Evolutionary conservation across 768 basidiomycete genomes (phyloP).

Genomic region (Boletus subcaerulescens): DNA sequence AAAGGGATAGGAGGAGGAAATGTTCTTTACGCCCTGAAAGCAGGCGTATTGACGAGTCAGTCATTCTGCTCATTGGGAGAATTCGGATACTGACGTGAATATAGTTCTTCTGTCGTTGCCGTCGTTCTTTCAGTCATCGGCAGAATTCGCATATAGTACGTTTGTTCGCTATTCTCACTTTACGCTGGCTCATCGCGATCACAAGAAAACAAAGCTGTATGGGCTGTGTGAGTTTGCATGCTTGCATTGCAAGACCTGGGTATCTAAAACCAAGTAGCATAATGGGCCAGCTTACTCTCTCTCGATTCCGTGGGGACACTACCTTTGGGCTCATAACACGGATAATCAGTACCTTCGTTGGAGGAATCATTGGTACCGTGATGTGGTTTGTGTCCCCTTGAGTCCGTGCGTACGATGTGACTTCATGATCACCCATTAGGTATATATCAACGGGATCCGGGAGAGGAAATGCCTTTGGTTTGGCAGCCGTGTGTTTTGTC

Average conservation of each 20-base stretch:
- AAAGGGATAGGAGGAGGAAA: slow-evolving; percentile 54
- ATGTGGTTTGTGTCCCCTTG: slow-evolving; percentile 53
- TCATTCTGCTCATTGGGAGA: background rate
- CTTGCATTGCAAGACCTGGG: background rate
- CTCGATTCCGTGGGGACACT: slow-evolving; percentile 75
- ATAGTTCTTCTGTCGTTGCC: slow-evolving; percentile 60
- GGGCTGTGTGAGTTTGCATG: slow-evolving; percentile 57
- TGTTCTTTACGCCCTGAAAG: slow-evolving; percentile 67
- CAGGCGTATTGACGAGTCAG: slow-evolving; percentile 59
- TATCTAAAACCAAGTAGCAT: slow-evolving; percentile 39
- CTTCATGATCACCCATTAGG: slow-evolving; percentile 35
- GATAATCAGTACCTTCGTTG: slow-evolving; percentile 61
- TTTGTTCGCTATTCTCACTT: slow-evolving; percentile 4
- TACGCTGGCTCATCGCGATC: slow-evolving; percentile 2
- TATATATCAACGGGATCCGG: slow-evolving; percentile 56
- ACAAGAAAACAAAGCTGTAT: slow-evolving; percentile 60
- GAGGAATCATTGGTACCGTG: slow-evolving; percentile 57
- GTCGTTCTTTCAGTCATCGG: slow-evolving; percentile 51
- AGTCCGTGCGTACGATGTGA: background rate
- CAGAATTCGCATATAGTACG: slow-evolving; percentile 58
- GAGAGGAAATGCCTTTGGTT: slow-evolving; percentile 56
- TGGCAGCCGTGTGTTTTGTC: slow-evolving; percentile 65
- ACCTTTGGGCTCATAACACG: slow-evolving; percentile 61
- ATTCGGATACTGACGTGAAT: background rate
- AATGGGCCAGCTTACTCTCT: slow-evolving; percentile 71